Base-by-base conservation (phyloP, 2,329 filamentous ascomycete species). In the Achaetomium macrosporum region DNA sequence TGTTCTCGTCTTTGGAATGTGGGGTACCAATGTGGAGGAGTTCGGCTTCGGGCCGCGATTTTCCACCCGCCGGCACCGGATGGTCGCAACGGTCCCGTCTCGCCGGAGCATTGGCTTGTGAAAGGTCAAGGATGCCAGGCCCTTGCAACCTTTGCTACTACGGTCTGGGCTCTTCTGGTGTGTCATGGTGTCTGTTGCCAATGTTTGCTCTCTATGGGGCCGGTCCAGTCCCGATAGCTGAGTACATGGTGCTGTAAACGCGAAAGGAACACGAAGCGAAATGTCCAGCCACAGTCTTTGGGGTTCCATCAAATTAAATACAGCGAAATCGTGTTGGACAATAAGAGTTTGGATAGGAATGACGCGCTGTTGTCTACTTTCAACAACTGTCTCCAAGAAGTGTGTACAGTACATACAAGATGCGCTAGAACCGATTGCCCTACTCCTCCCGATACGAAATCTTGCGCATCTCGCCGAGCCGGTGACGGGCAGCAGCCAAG, bases 391-490 rank as follows among this genome's bases (percentile, higher is more conserved):
- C 13, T 9, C 33, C 33, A 5, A 35, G 13, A 25, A 4, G 25
- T 25, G 7, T 25, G 25, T 25, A 25, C 25, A 4, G 25, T 16
- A 6, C 35, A 47, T 12, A 20, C 35, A 7, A 7, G 25, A 25
- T 25, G 25, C 25, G 25, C 25, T 25, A 25, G 25, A 25, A 5
- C 2, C 20, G 10, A 15, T 13, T 39, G 10, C 17, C 10, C 20
- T 54, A 78, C 36, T 92, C 87, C 66, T 95, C 88, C 67, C 88
- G 87, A 73, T 96, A 96, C 5, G 88, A 92, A 57, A 96, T 89
- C 82, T 96, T 96, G 68, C 93, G 84, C 93, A 99, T 97, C 78
- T 99, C 93, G 58, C 93, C 92, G 59, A 99, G 75, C 50, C 90
- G 79, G 66, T 87, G 84, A 62, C 92, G 79, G 40, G 93, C 93